Conservation (phyloP, 257 asterid species). For the Voacanga thouarsii region DNA sequence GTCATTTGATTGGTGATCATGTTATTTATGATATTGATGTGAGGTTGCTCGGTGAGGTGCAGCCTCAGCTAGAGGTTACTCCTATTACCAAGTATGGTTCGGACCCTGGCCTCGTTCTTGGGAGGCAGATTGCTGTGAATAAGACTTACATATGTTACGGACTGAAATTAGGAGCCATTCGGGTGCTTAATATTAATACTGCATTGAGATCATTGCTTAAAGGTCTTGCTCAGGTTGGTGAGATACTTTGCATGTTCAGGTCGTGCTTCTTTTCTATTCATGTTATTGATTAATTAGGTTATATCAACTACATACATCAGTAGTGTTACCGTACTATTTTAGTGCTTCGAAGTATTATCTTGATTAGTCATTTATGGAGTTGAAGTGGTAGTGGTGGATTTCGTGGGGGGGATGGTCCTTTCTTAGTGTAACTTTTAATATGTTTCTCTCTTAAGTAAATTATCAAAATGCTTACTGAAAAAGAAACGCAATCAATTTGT, state of each 20-base stretch:
- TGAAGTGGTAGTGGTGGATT: background rate
- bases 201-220: conserved; percentile 93
- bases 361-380: background rate
- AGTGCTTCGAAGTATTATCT: background rate
- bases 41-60: conserved; percentile 83
- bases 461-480: background rate
- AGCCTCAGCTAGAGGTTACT: conserved; percentile 98
- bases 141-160: conserved; percentile 94
- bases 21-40: conserved; percentile 72
- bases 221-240: conserved; percentile 83
- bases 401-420: background rate
- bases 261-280: background rate
- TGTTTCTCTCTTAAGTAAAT: too few relatives aligned
- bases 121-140: conserved; percentile 93
- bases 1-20: conserved; percentile 71
- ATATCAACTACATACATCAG: background rate
- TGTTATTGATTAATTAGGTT: background rate
- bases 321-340: background rate
- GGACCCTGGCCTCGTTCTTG: conserved; percentile 90
- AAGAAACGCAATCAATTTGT: background rate
- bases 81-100: conserved; percentile 95
- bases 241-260: background rate
- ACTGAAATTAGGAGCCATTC: conserved; percentile 77
- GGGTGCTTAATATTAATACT: conserved; percentile 90
- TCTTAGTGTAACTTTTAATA: background rate